phyloP scores from a whole-genome alignment of 2,329 filamentous ascomycete species.

The Pseudogymnoascus sp. region DNA sequence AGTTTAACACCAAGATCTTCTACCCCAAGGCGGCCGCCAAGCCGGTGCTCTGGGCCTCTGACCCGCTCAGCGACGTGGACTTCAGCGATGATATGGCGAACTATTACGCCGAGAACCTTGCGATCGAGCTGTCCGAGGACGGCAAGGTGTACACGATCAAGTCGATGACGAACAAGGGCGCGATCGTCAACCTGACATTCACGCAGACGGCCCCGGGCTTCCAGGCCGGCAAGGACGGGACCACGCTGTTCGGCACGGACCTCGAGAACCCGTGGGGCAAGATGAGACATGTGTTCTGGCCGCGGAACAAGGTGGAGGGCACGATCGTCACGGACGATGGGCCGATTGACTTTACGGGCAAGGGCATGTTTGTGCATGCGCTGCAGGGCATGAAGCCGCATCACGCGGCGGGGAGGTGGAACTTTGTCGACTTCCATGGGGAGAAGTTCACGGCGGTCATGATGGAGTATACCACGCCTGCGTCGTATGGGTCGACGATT shows the following conservation, averaged over 20 bases:
- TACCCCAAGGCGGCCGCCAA: constrained; percentile 63
- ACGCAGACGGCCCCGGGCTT: constrained; percentile 72
- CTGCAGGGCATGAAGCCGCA: constrained; percentile 99
- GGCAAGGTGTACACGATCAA: constrained; percentile 81
- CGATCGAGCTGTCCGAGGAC: constrained; percentile 78
- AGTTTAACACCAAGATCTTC: constrained; percentile 94
- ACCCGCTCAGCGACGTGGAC: constrained; percentile 66
- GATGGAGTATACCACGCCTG: constrained; percentile 94
- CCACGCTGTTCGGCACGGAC: constrained; percentile 79
- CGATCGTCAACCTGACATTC: constrained; percentile 79
- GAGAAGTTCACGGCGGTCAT: constrained; percentile 78
- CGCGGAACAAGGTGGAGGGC: constrained; percentile 72
- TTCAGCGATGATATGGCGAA: constrained; percentile 77
- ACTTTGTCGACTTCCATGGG: constrained; percentile 86
- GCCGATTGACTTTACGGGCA: constrained; percentile 72
- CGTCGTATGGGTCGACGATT: constrained; percentile 78
- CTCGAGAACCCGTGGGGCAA: constrained; percentile 78
- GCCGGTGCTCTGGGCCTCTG: constrained; percentile 75
- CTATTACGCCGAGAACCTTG: constrained; percentile 81
- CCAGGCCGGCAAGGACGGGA: constrained; percentile 76
- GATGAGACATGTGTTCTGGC: constrained; percentile 94
- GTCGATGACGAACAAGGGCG: constrained; percentile 71
- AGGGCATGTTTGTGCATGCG: constrained; percentile 72
- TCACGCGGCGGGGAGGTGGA: constrained; percentile 87
- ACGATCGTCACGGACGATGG: constrained; percentile 77